Evolutionary conservation across 1,284 basidiomycete genomes (phyloP).

Genomic region (Ustilago shanxiensis): DNA sequence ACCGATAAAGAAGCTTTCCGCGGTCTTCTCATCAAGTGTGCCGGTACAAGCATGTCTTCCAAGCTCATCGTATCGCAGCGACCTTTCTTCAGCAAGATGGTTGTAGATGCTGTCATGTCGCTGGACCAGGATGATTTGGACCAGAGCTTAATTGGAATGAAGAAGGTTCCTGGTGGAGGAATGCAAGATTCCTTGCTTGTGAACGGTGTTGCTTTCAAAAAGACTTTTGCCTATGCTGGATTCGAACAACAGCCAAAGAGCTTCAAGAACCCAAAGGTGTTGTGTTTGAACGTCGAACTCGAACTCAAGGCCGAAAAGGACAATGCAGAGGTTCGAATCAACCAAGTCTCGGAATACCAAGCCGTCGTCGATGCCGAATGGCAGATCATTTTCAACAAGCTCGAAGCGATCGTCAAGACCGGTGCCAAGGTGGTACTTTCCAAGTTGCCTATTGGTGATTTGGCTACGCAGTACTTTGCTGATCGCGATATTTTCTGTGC

Average conservation of each 20-base stretch:
- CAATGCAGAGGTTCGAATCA: conserved; percentile 97
- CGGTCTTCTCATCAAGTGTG: conserved; percentile 93
- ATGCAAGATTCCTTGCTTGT: conserved; percentile 89
- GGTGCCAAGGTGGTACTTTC: conserved; percentile 98
- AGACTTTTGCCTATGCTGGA: conserved; percentile 99
- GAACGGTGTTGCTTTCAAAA: conserved; percentile 99
- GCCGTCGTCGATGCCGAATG: conserved; percentile 99
- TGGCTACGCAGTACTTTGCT: conserved; percentile 99
- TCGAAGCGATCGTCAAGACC: conserved; percentile 94
- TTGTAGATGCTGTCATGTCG: conserved; percentile 86
- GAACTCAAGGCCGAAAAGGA: conserved; percentile 99
- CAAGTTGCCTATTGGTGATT: conserved; percentile 97
- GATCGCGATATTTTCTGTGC: conserved; percentile 99
- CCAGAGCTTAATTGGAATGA: conserved; percentile 96
- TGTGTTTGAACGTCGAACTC: conserved; percentile 97
- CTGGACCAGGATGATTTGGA: conserved; percentile 94
- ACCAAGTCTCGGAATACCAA: conserved; percentile 88
- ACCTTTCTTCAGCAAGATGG: conserved; percentile 99
- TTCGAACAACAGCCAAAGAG: conserved; percentile 99
- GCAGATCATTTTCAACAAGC: conserved; percentile 98
- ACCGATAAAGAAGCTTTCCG: conserved; percentile 91
- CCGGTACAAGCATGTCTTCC: conserved; percentile 98
- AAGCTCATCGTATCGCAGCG: conserved; percentile 99
- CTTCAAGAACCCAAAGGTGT: conserved; percentile 88
- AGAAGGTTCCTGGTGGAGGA: conserved; percentile 98